These are phyloP conservation scores for Inga laurina DNA, from an alignment of 306 rosid genomes.

Conservation along the genomic window DNA sequence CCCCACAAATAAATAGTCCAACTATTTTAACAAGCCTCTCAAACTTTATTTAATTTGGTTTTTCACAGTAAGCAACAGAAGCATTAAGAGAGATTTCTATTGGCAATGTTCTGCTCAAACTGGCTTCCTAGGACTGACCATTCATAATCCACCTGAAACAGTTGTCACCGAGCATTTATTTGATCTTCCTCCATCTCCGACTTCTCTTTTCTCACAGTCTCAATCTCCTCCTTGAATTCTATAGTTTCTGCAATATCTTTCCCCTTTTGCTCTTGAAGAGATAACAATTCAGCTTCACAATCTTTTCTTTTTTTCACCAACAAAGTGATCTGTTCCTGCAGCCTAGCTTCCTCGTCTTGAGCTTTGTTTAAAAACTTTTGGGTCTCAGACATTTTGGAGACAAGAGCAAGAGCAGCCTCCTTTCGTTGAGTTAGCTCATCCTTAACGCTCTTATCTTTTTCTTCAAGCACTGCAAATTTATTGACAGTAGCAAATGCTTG, in stretches of 20 bases:
- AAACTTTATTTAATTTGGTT: not conserved
- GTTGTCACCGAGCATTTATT: slow-evolving; percentile 3
- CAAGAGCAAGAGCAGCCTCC: not conserved
- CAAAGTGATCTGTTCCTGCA: not conserved
- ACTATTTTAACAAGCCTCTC: not conserved
- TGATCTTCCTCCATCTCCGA: slow-evolving; percentile 24
- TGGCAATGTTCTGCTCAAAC: not conserved
- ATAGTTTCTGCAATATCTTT: slow-evolving; percentile 22
- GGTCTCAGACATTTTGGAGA: not conserved
- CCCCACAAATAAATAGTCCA: not conserved
- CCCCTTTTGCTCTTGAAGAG: slow-evolving; percentile 18
- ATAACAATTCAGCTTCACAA: not conserved
- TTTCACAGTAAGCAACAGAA: too few relatives aligned
- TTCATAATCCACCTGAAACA: slow-evolving; percentile 7
- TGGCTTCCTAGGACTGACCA: slow-evolving; percentile 29
- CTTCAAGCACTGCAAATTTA: not conserved
- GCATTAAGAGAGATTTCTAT: not conserved
- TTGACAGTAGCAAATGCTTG: too few relatives aligned
- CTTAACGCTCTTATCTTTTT: not conserved
- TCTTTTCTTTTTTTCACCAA: not conserved
- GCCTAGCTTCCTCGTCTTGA: not conserved
- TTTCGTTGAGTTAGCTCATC: not conserved
- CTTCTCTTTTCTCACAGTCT: not conserved
- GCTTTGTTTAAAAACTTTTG: not conserved
- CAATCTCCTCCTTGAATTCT: slow-evolving; percentile 10